Evolutionary conservation across 768 basidiomycete species (phyloP), one percentile per base, ranked within the genome.

Genomic region (Chlorophyllum brunneum): DNA sequence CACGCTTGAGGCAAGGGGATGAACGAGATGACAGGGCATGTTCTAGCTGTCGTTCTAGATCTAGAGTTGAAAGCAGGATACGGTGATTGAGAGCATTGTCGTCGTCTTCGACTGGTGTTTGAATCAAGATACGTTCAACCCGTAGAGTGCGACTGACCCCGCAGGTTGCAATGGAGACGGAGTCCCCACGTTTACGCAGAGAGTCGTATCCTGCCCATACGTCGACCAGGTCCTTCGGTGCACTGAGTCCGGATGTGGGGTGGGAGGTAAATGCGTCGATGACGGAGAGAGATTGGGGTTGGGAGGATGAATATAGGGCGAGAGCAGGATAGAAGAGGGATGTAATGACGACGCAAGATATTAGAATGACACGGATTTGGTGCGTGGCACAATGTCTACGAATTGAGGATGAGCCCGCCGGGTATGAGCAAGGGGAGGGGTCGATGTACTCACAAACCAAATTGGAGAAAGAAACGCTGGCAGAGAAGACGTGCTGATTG

Each of bases 241-340:
- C 77, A 44, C 77, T 70, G 43, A 79, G 73, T 16, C 75, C 76
- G 4, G 82, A 77, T 42, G 74, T 71, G 47, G 77, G 70, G 57
- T 76, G 73, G 1, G 79, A 75, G 26, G 79, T 70, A 58, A 88
- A 78, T 23, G 79, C 75, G 59, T 85, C 80, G 51, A 90, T 75
- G n/a, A 87, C 76, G 55, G 76, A 82, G 59, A 75, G 76, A 45
- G 75, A 86, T 66, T 80, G 80, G 0, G 82, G 79, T 53, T 83
- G 80, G 0, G 88, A 83, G 1, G 88, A 85, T 20, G 83, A 83
- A 65, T 93, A 92, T 52, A 89, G 78, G 44, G 88, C 82, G 45
- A 95, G 79, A 16, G 92, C 92, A n/a, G 92, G 92, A 59, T 92
- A 93, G 63, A 92, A 88, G 50, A 95, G 80, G 15, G 87, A 87